Conservation (phyloP, 306 rosid species). For the Calophaca sinica region DNA sequence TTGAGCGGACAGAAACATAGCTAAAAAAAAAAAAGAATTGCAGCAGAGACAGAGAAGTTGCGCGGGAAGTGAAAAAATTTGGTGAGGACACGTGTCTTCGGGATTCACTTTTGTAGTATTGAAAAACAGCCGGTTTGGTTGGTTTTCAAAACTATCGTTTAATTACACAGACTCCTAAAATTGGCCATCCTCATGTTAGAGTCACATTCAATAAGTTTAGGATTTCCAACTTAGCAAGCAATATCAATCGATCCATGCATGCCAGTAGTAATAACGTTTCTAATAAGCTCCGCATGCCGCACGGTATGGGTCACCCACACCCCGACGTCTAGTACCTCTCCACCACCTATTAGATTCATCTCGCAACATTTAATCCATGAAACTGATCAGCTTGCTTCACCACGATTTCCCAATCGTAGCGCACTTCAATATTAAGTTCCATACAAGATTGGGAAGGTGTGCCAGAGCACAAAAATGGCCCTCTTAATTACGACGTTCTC, state of each 20-base stretch:
- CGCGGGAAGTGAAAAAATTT: too few species aligned
- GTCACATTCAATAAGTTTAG: not conserved
- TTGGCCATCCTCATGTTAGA: not conserved
- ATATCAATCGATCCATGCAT: not conserved
- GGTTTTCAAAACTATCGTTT: too few species aligned
- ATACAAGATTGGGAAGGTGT: not conserved
- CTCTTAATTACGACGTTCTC: too few species aligned
- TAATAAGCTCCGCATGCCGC: not conserved
- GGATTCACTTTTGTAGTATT: too few species aligned
- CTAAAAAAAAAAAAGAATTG: too few species aligned
- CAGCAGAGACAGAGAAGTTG: too few species aligned
- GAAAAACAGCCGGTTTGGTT: too few species aligned
- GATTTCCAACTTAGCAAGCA: not conserved
- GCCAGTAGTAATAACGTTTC: not conserved
- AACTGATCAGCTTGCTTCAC: not conserved
- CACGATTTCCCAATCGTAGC: not conserved
- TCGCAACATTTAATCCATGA: too few species aligned
- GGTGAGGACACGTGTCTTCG: too few species aligned
- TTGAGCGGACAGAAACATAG: too few species aligned
- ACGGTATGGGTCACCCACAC: not conserved
- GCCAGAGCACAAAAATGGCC: too few species aligned
- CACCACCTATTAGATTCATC: not conserved
- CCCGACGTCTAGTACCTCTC: not conserved
- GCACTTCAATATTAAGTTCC: too few species aligned
- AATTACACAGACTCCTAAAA: not conserved